Conservation (phyloP, 352 stramenopile genomes). For the Pythium sukuiense region DNA sequence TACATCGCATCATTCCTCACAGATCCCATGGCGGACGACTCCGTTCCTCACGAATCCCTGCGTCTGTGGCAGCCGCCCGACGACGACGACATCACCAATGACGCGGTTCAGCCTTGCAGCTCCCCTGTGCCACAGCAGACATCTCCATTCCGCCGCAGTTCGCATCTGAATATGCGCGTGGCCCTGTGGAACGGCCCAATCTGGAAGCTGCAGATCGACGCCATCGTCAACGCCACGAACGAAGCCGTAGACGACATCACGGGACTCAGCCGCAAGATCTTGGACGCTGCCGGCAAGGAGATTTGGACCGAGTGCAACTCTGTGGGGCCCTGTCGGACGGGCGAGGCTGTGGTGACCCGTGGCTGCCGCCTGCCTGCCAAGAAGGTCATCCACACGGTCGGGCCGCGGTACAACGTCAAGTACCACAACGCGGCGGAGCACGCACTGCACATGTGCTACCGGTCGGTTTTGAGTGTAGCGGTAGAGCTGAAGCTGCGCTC, state of each 20-base stretch:
- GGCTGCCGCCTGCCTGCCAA: constrained; percentile 67
- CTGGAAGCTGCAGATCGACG: constrained; percentile 60
- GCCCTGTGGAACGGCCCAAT: constrained; percentile 58
- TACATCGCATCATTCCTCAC: constrained; percentile 6
- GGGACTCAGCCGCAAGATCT: constrained; percentile 58
- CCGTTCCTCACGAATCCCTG: constrained; percentile 13
- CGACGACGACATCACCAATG: background rate
- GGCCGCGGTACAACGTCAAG: constrained; percentile 75
- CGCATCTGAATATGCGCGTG: constrained; percentile 47
- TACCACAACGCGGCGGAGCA: constrained; percentile 82
- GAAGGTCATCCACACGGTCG: constrained; percentile 83
- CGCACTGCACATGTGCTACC: constrained; percentile 81
- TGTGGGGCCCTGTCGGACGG: constrained; percentile 66
- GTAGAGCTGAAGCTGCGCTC: constrained; percentile 62
- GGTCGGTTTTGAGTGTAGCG: constrained; percentile 57
- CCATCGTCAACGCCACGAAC: constrained; percentile 81
- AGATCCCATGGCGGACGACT: constrained; percentile 5
- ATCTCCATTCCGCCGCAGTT: constrained; percentile 10
- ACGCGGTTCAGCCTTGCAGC: background rate
- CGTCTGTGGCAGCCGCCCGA: constrained; percentile 15
- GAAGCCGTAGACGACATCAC: constrained; percentile 65
- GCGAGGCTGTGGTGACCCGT: constrained; percentile 79
- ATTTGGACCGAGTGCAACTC: constrained; percentile 74
- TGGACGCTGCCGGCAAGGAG: constrained; percentile 69
- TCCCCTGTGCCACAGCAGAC: too few relatives aligned